A percentile compares a stretch with the other conserved stretches of the same genome.
phyloP scores from a whole-genome alignment of 106 monocot species.

The Agapanthus africanus region DNA sequence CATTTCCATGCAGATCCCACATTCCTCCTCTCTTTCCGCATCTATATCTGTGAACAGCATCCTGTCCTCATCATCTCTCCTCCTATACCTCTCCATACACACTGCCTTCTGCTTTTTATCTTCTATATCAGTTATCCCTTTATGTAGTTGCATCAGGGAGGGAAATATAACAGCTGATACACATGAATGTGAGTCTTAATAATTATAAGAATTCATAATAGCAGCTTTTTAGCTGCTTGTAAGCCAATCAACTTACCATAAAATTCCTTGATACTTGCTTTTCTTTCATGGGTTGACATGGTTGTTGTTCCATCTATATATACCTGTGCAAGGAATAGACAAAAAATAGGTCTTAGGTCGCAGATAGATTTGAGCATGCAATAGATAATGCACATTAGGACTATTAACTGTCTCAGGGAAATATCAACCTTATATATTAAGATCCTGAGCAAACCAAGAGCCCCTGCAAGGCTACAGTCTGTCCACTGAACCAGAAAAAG shows the following conservation, averaged over 20 bases:
- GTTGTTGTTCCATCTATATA: constrained; percentile 93
- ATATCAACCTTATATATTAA: constrained; percentile 44
- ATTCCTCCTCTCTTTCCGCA: constrained; percentile 67
- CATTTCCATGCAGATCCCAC: constrained; percentile 89
- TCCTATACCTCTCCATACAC: constrained; percentile 62
- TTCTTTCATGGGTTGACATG: constrained; percentile 87
- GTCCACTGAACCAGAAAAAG: constrained; percentile 86
- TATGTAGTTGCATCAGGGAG: constrained; percentile 55
- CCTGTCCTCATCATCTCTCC: constrained; percentile 42
- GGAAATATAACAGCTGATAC: constrained; percentile 59
- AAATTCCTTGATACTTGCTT: constrained; percentile 85
- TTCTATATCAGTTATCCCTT: constrained; percentile 74
- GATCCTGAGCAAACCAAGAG: constrained; percentile 72
- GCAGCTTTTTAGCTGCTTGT: background rate
- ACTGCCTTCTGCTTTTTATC: constrained; percentile 71
- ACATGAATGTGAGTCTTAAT: background rate
- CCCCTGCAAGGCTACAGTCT: constrained; percentile 80
- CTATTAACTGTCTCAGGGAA: background rate
- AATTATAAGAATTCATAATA: background rate
- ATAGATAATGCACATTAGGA: background rate
- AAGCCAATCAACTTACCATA: constrained; percentile 42
- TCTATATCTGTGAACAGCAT: constrained; percentile 41
- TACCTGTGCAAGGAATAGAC: constrained; percentile 31
- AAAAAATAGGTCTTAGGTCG: background rate
- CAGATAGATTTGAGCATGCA: background rate